A percentile compares a stretch with the other conserved stretches of the same genome.
Evolutionary conservation across 1,284 basidiomycete species (phyloP).

Genomic region (Sporisorium graminicola): DNA sequence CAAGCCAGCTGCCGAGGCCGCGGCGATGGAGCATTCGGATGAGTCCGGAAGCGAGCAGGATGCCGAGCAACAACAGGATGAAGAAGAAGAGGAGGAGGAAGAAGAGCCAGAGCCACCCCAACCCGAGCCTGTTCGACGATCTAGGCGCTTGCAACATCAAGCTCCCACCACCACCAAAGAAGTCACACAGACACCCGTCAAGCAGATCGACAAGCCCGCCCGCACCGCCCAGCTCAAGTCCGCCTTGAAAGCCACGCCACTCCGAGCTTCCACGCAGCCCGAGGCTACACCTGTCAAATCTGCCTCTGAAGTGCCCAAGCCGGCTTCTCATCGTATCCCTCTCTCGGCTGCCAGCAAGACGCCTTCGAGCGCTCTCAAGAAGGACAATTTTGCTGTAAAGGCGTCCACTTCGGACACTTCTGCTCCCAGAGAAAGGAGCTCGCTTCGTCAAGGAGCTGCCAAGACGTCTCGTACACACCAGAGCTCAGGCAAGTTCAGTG

Average conservation of each 20-base stretch:
- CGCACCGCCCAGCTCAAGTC: conserved; percentile 39
- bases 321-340: conserved; percentile 40
- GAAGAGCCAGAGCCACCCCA: conserved; percentile 20
- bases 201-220: conserved; percentile 25
- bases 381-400: conserved; percentile 58
- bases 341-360: conserved; percentile 42
- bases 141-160: conserved; percentile 35
- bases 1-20: conserved; percentile 21
- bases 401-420: conserved; percentile 36
- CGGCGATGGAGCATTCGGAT: conserved; percentile 24
- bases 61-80: background rate
- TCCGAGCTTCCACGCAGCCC: conserved; percentile 21
- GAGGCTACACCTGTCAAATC: conserved; percentile 13
- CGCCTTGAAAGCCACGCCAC: conserved; percentile 45
- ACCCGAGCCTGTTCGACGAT: conserved; percentile 38
- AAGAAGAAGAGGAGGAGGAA: conserved; percentile 17
- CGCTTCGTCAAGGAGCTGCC: conserved; percentile 61
- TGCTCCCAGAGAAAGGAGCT: conserved; percentile 53
- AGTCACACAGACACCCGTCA: conserved; percentile 26
- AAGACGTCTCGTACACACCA: conserved; percentile 62
- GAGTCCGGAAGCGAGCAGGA: conserved; percentile 29
- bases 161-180: conserved; percentile 15
- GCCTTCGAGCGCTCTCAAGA: conserved; percentile 31
- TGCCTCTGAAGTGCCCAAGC: conserved; percentile 32
- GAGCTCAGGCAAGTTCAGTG: conserved; percentile 63